Conservation (phyloP, 2,329 filamentous ascomycete genomes). For the Fusarium piperis region DNA sequence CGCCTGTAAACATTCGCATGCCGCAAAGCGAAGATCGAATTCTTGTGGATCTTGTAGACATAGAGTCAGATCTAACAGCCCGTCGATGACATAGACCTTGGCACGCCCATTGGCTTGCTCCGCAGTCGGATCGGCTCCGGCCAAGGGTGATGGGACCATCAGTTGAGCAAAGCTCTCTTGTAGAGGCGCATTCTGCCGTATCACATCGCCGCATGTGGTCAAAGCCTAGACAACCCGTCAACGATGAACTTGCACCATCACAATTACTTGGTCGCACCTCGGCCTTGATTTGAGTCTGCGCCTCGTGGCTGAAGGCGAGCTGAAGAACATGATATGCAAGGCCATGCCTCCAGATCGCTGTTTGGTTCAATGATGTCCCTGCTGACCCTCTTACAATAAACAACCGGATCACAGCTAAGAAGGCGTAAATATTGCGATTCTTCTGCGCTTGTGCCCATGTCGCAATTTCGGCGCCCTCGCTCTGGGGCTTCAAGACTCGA, state of each 20-base stretch:
- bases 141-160: constrained; percentile 73
- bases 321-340: constrained; percentile 82
- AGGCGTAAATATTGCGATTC: constrained; percentile 91
- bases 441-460: constrained; percentile 80
- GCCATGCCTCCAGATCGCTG: constrained; percentile 84
- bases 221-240: constrained; percentile 68
- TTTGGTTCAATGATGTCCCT: constrained; percentile 84
- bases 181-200: constrained; percentile 79
- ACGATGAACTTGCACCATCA: background rate
- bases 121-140: constrained; percentile 46
- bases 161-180: constrained; percentile 92
- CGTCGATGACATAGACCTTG: constrained; percentile 91
- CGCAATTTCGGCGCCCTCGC: constrained; percentile 67
- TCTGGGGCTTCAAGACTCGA: constrained; percentile 63
- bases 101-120: constrained; percentile 61
- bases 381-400: constrained; percentile 85
- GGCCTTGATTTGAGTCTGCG: constrained; percentile 80
- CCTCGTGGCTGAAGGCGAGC: constrained; percentile 79
- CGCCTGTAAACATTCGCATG: constrained; percentile 90
- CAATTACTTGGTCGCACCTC: constrained; percentile 63
- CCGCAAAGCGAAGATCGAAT: constrained; percentile 84
- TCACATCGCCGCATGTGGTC: constrained; percentile 86
- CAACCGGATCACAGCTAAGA: constrained; percentile 85
- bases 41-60: constrained; percentile 71
- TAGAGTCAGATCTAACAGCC: constrained; percentile 83